Evolutionary conservation across 768 basidiomycete genomes (phyloP).

Genomic region (Tubosaeta brunneosetosa): DNA sequence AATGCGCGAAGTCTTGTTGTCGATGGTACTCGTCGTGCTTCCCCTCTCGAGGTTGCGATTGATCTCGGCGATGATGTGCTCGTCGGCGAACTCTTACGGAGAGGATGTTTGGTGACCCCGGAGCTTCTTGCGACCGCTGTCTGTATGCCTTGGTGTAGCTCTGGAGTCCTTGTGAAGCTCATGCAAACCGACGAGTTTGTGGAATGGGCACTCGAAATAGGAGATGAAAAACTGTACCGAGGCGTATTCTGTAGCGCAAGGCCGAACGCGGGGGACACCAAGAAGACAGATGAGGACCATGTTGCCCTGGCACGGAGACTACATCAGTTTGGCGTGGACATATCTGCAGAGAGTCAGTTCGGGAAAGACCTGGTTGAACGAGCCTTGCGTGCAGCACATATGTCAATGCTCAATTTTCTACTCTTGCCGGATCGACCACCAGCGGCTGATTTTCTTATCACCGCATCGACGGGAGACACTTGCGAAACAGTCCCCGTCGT

Average conservation of each 20-base stretch:
- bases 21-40: background rate
- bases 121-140: background rate
- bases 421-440: background rate
- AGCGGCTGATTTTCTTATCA: background rate
- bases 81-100: too few species aligned
- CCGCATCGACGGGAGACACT: background rate
- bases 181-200: too few species aligned
- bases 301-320: too few species aligned
- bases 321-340: too few species aligned
- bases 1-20: background rate
- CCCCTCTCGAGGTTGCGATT: background rate
- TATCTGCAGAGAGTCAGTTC: background rate
- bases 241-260: too few species aligned
- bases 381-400: background rate
- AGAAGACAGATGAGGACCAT: too few species aligned
- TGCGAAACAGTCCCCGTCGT: background rate
- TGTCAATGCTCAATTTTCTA: background rate
- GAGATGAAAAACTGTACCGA: too few species aligned
- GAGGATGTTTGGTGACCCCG: background rate
- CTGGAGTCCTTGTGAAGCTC: background rate
- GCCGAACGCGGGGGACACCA: too few species aligned
- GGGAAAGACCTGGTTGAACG: background rate
- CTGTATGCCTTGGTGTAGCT: conserved; percentile 3
- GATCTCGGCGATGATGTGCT: too few species aligned
- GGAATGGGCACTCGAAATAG: too few species aligned